phyloP scores from a whole-genome alignment of 2,329 filamentous ascomycete species.

The Cercospora citrullina region DNA sequence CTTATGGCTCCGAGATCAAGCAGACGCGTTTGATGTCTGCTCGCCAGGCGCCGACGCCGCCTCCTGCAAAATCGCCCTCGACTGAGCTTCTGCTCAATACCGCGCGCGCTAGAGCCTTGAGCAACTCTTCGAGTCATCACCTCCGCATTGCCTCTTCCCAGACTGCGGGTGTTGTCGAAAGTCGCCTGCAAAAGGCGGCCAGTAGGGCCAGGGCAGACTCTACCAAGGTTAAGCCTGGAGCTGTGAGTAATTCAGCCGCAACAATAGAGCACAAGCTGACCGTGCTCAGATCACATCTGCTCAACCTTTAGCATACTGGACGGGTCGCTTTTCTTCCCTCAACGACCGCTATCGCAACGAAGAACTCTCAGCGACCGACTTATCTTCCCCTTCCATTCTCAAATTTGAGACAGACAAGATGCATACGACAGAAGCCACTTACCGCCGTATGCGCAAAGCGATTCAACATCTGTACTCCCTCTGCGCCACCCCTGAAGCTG shows the following conservation, averaged over 20 bases:
- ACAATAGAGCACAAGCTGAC: background rate
- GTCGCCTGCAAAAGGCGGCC: background rate
- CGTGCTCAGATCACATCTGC: constrained; percentile 22
- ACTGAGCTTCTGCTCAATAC: constrained; percentile 18
- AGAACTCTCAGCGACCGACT: constrained; percentile 39
- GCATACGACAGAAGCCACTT: constrained; percentile 34
- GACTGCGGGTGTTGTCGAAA: background rate
- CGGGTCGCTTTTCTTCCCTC: constrained; percentile 60
- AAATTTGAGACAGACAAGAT: constrained; percentile 33
- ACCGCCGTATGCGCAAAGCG: constrained; percentile 33
- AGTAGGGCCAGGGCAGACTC: constrained; percentile 15
- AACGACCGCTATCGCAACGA: constrained; percentile 57
- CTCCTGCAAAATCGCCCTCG: constrained; percentile 28
- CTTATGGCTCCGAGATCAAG: constrained; percentile 34
- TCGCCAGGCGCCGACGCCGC: constrained; percentile 34
- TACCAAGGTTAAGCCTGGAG: constrained; percentile 11
- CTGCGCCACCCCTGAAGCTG: constrained; percentile 35
- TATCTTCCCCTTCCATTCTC: constrained; percentile 26
- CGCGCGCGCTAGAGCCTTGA: constrained; percentile 8
- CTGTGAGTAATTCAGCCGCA: constrained; percentile 2
- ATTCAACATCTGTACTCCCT: constrained; percentile 32
- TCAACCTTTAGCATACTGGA: constrained; percentile 58
- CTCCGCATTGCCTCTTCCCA: constrained; percentile 13
- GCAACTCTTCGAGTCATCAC: constrained; percentile 13
- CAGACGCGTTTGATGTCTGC: constrained; percentile 36